phyloP scores from a whole-genome alignment of 2,329 filamentous ascomycete species.

The Pseudocercospora fijiensis region DNA sequence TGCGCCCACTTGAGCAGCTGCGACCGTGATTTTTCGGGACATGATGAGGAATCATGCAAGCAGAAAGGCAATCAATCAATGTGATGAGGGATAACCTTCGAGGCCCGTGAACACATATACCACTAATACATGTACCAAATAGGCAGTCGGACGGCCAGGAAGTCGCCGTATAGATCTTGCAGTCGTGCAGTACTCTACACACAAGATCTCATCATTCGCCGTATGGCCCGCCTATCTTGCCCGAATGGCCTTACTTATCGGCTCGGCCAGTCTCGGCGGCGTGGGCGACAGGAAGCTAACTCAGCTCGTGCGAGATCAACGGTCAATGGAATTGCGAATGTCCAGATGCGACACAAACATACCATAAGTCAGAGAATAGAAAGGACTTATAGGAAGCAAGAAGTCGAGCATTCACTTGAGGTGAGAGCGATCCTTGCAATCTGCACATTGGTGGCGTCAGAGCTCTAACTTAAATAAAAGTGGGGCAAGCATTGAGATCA shows the following conservation, averaged over 20 bases:
- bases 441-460: background rate
- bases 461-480: background rate
- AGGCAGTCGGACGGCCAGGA: background rate
- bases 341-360: background rate
- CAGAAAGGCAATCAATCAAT: background rate
- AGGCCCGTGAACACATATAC: background rate
- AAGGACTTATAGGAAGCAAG: background rate
- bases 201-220: slow-evolving; percentile 9
- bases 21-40: slow-evolving; percentile 48
- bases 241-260: slow-evolving; percentile 23
- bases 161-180: background rate
- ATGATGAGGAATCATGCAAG: slow-evolving; percentile 29
- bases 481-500: background rate
- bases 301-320: slow-evolving; percentile 2
- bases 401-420: background rate
- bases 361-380: background rate
- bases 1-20: slow-evolving; percentile 56
- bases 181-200: background rate
- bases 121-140: background rate
- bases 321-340: background rate
- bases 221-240: slow-evolving; percentile 23
- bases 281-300: slow-evolving; percentile 5
- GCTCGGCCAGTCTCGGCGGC: slow-evolving; percentile 20
- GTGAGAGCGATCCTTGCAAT: background rate
- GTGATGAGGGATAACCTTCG: background rate